A percentile compares a stretch with the other conserved stretches of the same genome.
Evolutionary conservation across 1,284 basidiomycete genomes (phyloP).

Genomic region (Cutaneotrichosporon cyanovorans): DNA sequence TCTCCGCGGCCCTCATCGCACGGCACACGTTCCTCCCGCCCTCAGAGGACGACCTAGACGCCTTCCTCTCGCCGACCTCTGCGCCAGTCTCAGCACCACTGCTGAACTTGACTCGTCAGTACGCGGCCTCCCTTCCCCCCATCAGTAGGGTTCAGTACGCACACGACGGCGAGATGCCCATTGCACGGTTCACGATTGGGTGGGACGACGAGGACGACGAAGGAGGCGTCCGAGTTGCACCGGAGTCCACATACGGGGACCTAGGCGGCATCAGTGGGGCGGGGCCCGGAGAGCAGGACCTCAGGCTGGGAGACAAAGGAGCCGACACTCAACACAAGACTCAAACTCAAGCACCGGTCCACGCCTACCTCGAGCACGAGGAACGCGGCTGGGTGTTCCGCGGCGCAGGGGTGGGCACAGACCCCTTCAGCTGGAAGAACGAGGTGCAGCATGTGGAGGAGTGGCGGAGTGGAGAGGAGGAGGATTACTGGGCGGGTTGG

Average conservation of each 20-base stretch:
- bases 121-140: not conserved
- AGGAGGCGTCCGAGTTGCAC: not conserved
- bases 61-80: constrained; percentile 34
- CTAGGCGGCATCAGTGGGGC: too few species aligned
- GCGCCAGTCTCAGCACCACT: constrained; percentile 9
- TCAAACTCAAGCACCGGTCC: not conserved
- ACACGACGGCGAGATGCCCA: constrained; percentile 15
- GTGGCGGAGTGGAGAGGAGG: too few species aligned
- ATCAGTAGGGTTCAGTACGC: constrained; percentile 16
- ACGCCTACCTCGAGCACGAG: constrained; percentile 10
- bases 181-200: constrained; percentile 6
- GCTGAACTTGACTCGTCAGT: not conserved
- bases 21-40: constrained; percentile 40
- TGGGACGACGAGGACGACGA: constrained; percentile 3
- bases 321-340: too few species aligned
- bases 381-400: constrained; percentile 34
- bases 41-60: constrained; percentile 26
- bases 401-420: constrained; percentile 9
- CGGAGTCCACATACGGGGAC: too few species aligned
- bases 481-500: constrained; percentile 32
- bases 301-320: too few species aligned
- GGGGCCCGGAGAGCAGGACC: too few species aligned
- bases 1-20: constrained; percentile 32
- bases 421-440: constrained; percentile 5
- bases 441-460: not conserved